These are phyloP conservation scores for Brassica carinata DNA, from an alignment of 345 rosid species.

Conservation along the genomic window DNA sequence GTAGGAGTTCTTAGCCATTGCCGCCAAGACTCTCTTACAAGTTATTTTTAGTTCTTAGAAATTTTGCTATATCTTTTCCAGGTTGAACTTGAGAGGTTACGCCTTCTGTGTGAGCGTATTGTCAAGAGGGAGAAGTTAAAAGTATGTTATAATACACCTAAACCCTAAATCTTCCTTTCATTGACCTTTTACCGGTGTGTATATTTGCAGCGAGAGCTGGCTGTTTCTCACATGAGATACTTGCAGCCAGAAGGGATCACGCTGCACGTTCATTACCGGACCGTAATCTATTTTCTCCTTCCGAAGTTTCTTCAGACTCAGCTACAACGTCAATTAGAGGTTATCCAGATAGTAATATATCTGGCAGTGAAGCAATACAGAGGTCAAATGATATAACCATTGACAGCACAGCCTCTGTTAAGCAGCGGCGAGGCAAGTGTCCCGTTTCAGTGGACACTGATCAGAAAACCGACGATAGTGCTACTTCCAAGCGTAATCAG, in stretches of 20 bases:
- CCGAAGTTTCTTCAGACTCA: slow-evolving; percentile 82
- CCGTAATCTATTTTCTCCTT: slow-evolving; percentile 49
- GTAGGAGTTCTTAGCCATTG: slow-evolving; percentile 45
- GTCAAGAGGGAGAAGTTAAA: slow-evolving; percentile 89
- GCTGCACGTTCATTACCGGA: slow-evolving; percentile 36
- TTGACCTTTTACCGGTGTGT: slow-evolving; percentile 19
- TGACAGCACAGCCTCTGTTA: slow-evolving; percentile 68
- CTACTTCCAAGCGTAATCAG: slow-evolving; percentile 57
- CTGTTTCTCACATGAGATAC: slow-evolving; percentile 72
- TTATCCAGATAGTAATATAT: slow-evolving; percentile 57
- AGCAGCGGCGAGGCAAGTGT: slow-evolving; percentile 61
- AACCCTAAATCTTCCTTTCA: slow-evolving; percentile 11
- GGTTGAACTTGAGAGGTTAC: slow-evolving; percentile 92
- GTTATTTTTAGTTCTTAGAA: neutral
- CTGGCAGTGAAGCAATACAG: slow-evolving; percentile 79
- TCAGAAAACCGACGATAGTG: slow-evolving; percentile 78
- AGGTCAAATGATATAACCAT: slow-evolving; percentile 92
- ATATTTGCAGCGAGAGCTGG: slow-evolving; percentile 81
- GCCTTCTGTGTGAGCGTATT: slow-evolving; percentile 94
- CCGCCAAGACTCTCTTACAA: neutral
- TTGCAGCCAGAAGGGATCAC: slow-evolving; percentile 70
- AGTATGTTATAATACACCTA: slow-evolving; percentile 43
- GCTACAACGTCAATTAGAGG: slow-evolving; percentile 87
- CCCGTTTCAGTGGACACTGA: slow-evolving; percentile 54
- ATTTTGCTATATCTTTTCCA: slow-evolving; percentile 37